Evolutionary conservation across 345 rosid species (phyloP), one percentile per base, ranked within the genome.

Genomic region (Eutrema yunnanense): DNA sequence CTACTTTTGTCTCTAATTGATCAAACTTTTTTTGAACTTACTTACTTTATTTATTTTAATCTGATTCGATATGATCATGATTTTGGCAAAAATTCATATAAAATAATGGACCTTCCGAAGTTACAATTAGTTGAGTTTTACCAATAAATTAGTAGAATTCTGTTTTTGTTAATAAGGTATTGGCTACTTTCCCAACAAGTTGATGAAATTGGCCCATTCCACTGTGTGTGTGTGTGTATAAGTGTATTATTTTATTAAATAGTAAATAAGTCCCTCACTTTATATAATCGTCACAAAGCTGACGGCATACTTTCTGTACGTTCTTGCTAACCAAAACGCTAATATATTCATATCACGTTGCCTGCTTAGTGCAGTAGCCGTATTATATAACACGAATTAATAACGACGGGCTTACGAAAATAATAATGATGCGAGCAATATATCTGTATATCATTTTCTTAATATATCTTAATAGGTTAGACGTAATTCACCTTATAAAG

Each of bases 181-280:
- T 77, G 73, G 72, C 76, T 71, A 65, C 76, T 77, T 71, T 58
- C 43, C 48, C 34, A 76, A 41, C 72, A 63, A 76, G 72, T 76
- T 70, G 74, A 70, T 48, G 58, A 76, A 64, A 16, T 61, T 59
- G 34, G 51, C 70, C 63, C 43, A 27, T 61, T 48, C 42, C 32
- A 72, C 69, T 72, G 37, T 72, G 26, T 41, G 26, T 22, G 22
- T 22, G n/a, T n/a, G n/a, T n/a, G n/a, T n/a, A n/a, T n/a, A 16
- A 22, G 22, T 22, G 3, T 34, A n/a, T 43, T 22, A 4, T 49
- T 64, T 33, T 30, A 9, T 40, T 41, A 55, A 62, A 51, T 67
- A 68, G 9, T 74, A 47, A 67, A 59, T 14, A 37, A 76, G 61
- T 76, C 54, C 52, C 75, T 55, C 44, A 9, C 52, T 56, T 70